phyloP scores from a whole-genome alignment of 1,284 basidiomycete genomes.

The Irpex sp. region DNA sequence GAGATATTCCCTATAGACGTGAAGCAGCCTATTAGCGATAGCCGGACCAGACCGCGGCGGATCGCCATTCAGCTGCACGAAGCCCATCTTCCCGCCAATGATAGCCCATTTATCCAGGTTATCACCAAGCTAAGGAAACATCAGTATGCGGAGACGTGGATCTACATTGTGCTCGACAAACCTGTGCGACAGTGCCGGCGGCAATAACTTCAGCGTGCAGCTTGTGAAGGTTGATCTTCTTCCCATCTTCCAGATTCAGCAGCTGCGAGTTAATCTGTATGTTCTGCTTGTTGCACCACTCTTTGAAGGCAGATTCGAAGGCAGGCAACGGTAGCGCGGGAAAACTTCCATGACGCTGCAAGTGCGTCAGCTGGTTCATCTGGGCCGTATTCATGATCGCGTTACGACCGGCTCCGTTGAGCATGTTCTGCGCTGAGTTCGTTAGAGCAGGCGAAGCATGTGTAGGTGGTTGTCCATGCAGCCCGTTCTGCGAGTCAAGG shows the following conservation, averaged over 20 bases:
- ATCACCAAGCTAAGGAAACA: slow-evolving; percentile 1
- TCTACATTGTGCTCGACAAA: background rate
- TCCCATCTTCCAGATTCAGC: slow-evolving; percentile 40
- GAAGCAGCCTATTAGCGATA: slow-evolving; percentile 53
- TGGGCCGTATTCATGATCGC: background rate
- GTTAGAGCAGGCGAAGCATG: slow-evolving; percentile 8
- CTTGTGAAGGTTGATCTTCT: slow-evolving; percentile 48
- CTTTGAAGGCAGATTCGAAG: slow-evolving; percentile 4
- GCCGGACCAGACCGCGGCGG: slow-evolving; percentile 56
- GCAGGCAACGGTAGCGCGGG: slow-evolving; percentile 8
- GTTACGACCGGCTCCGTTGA: background rate
- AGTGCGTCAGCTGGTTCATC: background rate
- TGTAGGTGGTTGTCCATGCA: background rate
- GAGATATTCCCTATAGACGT: slow-evolving; percentile 59
- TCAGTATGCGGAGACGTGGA: background rate
- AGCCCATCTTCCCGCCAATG: slow-evolving; percentile 62
- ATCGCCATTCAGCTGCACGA: slow-evolving; percentile 58
- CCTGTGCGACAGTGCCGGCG: slow-evolving; percentile 3
- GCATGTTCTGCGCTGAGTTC: background rate
- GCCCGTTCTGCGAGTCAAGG: slow-evolving; percentile 1
- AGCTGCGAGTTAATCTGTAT: slow-evolving; percentile 36
- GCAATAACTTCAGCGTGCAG: slow-evolving; percentile 52
- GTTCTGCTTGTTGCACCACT: slow-evolving; percentile 32
- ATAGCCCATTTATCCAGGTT: slow-evolving; percentile 52
- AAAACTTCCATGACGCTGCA: background rate